Evolutionary conservation across 352 stramenopile species (phyloP), one percentile per base, ranked within the genome.

Genomic region (Globisporangium orthogonon): DNA sequence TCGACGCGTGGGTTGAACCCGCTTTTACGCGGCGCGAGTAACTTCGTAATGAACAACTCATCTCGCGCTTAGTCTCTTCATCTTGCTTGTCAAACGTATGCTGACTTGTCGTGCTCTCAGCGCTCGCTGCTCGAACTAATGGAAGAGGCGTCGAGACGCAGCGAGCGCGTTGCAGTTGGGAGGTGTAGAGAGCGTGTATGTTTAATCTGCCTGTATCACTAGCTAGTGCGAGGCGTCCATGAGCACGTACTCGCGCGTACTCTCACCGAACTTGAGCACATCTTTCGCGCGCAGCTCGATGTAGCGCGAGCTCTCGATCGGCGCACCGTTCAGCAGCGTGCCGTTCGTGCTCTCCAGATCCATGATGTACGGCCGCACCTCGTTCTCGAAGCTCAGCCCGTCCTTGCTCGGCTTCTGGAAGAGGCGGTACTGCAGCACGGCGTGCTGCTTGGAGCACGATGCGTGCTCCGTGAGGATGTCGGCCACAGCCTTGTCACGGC

Each of bases 271-370:
- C 46, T 86, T 96, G 35, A 99, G 76, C 40, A 98, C 84, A 71
- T 99, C 97, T 61, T 97, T 96, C 50, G 90, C 82, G 57, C 83
- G 83, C 45, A 99, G 78, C 71, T 99, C 91, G 56, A 98, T 97
- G 82, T 99, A 99, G 29, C 97, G 88, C 37, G 92, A 92, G 41
- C 80, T 60, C 28, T 98, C 95, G 51, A 99, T 84, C 49, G 76
- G 70, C 40, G 95, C 77, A 11, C 95, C 94, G 69, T 99, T 99
- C 7, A 99, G 76, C 52, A 96, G 97, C n/a, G 96, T 99, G 29
- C 89, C 93, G 80, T 99, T 98, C 28, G 96, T 98, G 72, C 88
- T 98, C 66, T 98, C 85, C 31, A 99, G 78, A 73, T 99, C 97
- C 88, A 99, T 95, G 44, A 99, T 74, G 79, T 99, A 99, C 4